These are phyloP conservation scores for Pseudopithomyces chartarum DNA, from an alignment of 2,329 filamentous ascomycete species.

Conservation along the genomic window DNA sequence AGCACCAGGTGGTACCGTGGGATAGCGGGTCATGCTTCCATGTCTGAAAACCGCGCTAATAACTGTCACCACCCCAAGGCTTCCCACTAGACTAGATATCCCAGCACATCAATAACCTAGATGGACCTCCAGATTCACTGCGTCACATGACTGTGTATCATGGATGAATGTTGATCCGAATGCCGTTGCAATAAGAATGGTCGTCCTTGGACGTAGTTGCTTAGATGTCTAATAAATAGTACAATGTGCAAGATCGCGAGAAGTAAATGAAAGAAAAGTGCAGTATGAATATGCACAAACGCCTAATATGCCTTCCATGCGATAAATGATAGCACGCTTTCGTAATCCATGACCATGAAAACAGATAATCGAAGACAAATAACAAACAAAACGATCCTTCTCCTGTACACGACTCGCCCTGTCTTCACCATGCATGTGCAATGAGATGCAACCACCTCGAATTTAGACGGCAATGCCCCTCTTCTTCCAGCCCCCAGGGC, in stretches of 20 bases:
- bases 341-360: constrained; percentile 5
- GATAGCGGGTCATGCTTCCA: too few species aligned
- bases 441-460: not conserved
- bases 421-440: not conserved
- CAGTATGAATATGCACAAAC: not conserved
- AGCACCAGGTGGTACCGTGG: too few species aligned
- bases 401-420: not conserved
- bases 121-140: too few species aligned
- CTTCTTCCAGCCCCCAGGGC: constrained; percentile 73
- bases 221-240: too few species aligned
- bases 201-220: too few species aligned
- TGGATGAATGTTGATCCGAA: too few species aligned
- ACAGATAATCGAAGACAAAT: not conserved
- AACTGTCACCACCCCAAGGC: too few species aligned
- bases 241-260: constrained; percentile 12
- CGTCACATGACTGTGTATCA: too few species aligned
- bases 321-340: constrained; percentile 3
- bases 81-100: too few species aligned
- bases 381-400: constrained; percentile 6
- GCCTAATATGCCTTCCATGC: not conserved
- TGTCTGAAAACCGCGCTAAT: too few species aligned
- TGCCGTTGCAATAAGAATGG: too few species aligned
- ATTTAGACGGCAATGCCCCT: constrained; percentile 72
- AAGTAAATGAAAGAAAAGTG: constrained; percentile 21
- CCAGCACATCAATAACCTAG: too few species aligned